Conservation (phyloP, 2,329 filamentous ascomycete genomes). For the Calcarisporium arbuscula region DNA sequence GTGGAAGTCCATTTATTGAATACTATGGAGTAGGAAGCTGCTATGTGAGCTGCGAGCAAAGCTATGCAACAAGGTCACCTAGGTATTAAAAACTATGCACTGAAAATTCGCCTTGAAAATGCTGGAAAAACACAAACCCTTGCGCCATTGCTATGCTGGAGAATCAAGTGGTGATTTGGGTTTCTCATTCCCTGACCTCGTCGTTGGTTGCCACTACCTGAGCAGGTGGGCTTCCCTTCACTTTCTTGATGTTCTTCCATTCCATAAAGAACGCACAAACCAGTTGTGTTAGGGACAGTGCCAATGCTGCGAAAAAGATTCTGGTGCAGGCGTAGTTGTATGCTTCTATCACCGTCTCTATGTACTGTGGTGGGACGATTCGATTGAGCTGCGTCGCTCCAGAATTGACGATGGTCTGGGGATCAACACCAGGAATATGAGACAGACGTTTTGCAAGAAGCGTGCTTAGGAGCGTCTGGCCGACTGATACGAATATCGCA, state of each 20-base stretch:
- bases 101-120: no score
- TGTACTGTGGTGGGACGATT: conserved; percentile 41
- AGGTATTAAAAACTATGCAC: no score
- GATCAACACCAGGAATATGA: conserved; percentile 35
- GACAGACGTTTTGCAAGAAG: conserved; percentile 33
- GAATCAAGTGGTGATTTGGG: no score
- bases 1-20: no score
- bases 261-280: conserved; percentile 54
- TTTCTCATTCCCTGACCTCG: no score
- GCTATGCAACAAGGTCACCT: no score
- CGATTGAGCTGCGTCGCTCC: conserved; percentile 56
- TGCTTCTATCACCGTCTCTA: conserved; percentile 49
- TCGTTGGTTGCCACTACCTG: background rate
- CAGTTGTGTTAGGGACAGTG: conserved; percentile 47
- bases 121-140: no score
- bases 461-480: conserved; percentile 47
- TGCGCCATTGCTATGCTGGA: no score
- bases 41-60: no score
- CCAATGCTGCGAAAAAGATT: conserved; percentile 58
- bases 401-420: conserved; percentile 34
- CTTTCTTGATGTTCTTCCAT: conserved; percentile 62
- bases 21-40: no score
- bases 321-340: conserved; percentile 60
- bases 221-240: conserved; percentile 9
- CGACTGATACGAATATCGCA: conserved; percentile 51